A percentile compares a stretch with the other conserved stretches of the same genome.
phyloP scores from a whole-genome alignment of 2,329 filamentous ascomycete genomes.

The Fusarium oligoseptatum region DNA sequence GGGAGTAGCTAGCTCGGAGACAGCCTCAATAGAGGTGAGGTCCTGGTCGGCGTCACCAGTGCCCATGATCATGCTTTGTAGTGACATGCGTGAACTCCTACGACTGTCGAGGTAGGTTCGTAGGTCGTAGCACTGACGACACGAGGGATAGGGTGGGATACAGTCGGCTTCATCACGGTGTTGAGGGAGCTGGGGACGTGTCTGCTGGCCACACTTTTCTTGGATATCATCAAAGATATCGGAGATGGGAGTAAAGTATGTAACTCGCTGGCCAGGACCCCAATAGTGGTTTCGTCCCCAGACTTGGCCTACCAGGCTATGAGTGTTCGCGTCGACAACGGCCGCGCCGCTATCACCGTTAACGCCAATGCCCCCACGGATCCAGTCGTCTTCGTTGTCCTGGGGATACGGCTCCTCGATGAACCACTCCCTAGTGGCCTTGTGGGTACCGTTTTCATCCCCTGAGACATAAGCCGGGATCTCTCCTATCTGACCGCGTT shows the following conservation, averaged over 20 bases:
- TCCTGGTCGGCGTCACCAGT: slow-evolving; percentile 55
- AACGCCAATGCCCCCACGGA: slow-evolving; percentile 60
- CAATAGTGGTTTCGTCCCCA: slow-evolving; percentile 61
- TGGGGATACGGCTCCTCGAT: slow-evolving; percentile 55
- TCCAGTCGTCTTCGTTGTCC: slow-evolving; percentile 60
- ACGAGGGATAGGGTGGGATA: slow-evolving; percentile 57
- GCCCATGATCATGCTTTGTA: slow-evolving; percentile 58
- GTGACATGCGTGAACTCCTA: slow-evolving; percentile 57
- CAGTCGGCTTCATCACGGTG: slow-evolving; percentile 57
- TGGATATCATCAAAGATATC: slow-evolving; percentile 62
- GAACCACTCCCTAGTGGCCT: slow-evolving; percentile 61
- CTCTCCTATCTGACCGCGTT: slow-evolving; percentile 58
- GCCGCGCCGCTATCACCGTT: slow-evolving; percentile 60
- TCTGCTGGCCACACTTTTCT: slow-evolving; percentile 57
- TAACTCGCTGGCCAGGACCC: slow-evolving; percentile 56
- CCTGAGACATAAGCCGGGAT: slow-evolving; percentile 58
- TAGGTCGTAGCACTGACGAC: slow-evolving; percentile 58
- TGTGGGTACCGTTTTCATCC: slow-evolving; percentile 55
- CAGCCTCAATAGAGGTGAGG: slow-evolving; percentile 53
- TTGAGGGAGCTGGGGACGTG: slow-evolving; percentile 56
- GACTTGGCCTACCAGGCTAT: slow-evolving; percentile 57
- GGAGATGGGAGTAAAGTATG: slow-evolving; percentile 60
- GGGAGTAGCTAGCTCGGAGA: slow-evolving; percentile 59
- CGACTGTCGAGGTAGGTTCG: slow-evolving; percentile 57
- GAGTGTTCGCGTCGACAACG: slow-evolving; percentile 56